Evolutionary conservation across 805 yeast species (phyloP).

Genomic region (Tetrapisispora namnaoensis): DNA sequence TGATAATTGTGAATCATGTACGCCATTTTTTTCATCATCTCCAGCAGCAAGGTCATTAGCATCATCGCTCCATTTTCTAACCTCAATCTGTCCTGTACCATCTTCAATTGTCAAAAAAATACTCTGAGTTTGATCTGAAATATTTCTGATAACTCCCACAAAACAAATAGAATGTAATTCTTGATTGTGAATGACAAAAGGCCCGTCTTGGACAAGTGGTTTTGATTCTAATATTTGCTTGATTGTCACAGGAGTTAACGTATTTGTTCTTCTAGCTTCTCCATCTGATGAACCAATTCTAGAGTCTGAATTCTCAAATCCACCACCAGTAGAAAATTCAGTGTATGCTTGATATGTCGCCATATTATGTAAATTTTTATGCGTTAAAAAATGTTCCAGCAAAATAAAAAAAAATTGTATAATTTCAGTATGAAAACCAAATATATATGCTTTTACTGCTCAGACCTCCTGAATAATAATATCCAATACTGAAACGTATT

Average conservation of each 20-base stretch:
- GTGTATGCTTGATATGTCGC: conserved; percentile 27
- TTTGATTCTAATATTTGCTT: conserved; percentile 57
- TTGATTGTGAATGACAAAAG: conserved; percentile 48
- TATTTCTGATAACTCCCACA: conserved; percentile 62
- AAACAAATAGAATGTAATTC: conserved; percentile 55
- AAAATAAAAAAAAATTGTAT: too few species aligned
- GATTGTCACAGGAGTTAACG: conserved; percentile 60
- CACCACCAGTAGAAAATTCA: conserved; percentile 26
- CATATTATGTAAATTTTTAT: neutral
- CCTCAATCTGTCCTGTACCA: conserved; percentile 61
- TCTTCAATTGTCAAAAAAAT: conserved; percentile 58
- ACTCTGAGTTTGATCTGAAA: conserved; percentile 48
- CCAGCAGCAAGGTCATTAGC: conserved; percentile 24
- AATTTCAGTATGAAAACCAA: too few species aligned
- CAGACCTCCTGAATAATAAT: too few species aligned
- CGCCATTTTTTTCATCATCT: conserved; percentile 15
- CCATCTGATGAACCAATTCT: conserved; percentile 17
- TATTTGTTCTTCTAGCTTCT: conserved; percentile 16
- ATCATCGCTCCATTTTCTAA: conserved; percentile 55
- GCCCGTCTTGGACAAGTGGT: conserved; percentile 57
- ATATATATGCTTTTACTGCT: too few species aligned
- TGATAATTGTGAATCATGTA: conserved; percentile 26
- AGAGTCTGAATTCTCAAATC: conserved; percentile 22
- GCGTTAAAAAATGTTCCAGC: too few species aligned
- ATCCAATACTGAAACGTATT: neutral